These are phyloP conservation scores for Entonaema liquescens DNA, from an alignment of 495 filamentous ascomycete species.

Conservation along the genomic window DNA sequence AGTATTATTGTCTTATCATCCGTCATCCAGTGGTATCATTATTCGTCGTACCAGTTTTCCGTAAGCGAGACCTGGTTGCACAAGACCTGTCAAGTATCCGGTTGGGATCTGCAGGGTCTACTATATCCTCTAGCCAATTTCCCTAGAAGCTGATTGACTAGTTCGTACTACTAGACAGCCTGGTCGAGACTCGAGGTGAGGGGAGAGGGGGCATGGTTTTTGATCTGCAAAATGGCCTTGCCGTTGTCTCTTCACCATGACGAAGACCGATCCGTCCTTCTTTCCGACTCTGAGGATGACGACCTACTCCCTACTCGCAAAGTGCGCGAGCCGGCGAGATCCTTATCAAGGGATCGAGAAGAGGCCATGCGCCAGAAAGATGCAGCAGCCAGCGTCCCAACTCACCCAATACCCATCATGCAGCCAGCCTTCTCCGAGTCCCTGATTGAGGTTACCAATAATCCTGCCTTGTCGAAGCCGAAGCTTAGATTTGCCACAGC, in stretches of 20 bases:
- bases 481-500: conserved; percentile 67
- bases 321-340: conserved; percentile 20
- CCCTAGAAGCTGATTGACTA: conserved; percentile 18
- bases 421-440: conserved; percentile 96
- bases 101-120: conserved; percentile 19
- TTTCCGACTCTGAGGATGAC: conserved; percentile 47
- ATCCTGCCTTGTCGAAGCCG: conserved; percentile 55
- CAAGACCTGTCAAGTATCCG: conserved; percentile 30
- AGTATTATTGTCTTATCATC: conserved; percentile 33
- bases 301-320: conserved; percentile 40
- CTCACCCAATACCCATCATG: conserved; percentile 83
- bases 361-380: conserved; percentile 44
- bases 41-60: conserved; percentile 15
- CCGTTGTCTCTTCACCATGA: conserved; percentile 45
- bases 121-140: conserved; percentile 14
- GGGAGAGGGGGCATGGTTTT: conserved; percentile 29
- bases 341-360: conserved; percentile 23
- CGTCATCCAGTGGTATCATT: conserved; percentile 23
- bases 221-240: conserved; percentile 40
- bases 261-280: conserved; percentile 44
- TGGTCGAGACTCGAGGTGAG: conserved; percentile 28
- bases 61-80: conserved; percentile 23
- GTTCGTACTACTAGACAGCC: conserved; percentile 19
- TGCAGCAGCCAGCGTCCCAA: conserved; percentile 55
- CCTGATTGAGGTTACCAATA: conserved; percentile 72